Conservation (phyloP, 345 rosid genomes). For the Luvunga scandens region DNA sequence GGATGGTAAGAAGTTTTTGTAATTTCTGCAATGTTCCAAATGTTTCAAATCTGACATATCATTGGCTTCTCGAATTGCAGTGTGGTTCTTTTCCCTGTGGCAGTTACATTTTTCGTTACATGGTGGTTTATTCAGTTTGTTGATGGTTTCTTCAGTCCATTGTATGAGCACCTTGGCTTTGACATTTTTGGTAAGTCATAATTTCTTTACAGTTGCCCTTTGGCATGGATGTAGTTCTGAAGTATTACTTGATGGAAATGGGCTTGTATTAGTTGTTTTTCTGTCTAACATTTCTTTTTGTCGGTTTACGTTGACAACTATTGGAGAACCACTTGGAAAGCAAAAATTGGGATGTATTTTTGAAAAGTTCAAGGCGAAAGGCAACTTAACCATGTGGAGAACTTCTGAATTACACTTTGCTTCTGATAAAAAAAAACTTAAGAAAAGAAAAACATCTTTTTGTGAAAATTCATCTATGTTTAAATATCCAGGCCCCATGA, state of each 20-base stretch:
- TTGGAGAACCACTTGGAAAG: neutral
- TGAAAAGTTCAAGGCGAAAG: neutral
- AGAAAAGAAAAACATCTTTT: neutral
- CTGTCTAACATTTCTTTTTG: neutral
- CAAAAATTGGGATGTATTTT: neutral
- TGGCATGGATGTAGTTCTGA: neutral
- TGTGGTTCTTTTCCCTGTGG: conserved; percentile 74
- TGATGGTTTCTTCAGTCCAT: conserved; percentile 74
- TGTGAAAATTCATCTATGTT: neutral
- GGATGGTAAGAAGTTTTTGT: conserved; percentile 50
- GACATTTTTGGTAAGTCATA: conserved; percentile 55
- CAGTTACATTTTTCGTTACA: conserved; percentile 63
- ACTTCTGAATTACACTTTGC: neutral
- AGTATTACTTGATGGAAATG: neutral
- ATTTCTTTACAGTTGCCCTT: neutral
- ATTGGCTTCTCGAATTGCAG: conserved; percentile 36
- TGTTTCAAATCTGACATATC: conserved; percentile 22
- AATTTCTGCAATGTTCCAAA: conserved; percentile 3
- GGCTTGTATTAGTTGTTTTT: neutral
- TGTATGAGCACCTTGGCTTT: conserved; percentile 59
- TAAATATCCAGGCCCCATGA: neutral
- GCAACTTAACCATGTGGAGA: neutral
- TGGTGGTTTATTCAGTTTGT: conserved; percentile 79
- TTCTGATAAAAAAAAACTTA: neutral
- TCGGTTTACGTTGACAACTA: neutral